phyloP scores from a whole-genome alignment of 2,329 filamentous ascomycete species.

The Fusarium sp. region DNA sequence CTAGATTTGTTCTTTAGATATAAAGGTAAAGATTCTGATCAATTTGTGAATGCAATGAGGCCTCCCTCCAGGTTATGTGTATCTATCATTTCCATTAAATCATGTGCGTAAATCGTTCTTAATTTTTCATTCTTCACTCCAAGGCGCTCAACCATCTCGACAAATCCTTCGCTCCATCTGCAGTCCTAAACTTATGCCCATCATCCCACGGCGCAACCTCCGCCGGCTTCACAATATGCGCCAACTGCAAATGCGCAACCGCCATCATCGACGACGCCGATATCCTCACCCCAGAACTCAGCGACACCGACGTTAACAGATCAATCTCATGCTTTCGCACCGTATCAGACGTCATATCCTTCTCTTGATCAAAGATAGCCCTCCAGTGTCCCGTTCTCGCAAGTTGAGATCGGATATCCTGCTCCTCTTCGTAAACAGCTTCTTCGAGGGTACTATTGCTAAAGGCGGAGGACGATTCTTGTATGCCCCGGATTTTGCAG shows the following conservation, averaged over 20 bases:
- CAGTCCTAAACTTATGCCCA: conserved; percentile 10
- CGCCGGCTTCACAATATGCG: not conserved
- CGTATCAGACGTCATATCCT: not conserved
- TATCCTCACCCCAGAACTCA: conserved; percentile 14
- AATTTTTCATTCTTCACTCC: not conserved
- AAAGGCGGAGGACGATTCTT: not conserved
- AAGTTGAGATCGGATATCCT: not conserved
- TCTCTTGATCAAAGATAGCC: conserved; percentile 8
- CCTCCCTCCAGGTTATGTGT: not conserved
- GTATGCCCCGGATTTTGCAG: conserved; percentile 3
- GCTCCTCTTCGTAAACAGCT: conserved; percentile 4
- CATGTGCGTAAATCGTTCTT: not conserved
- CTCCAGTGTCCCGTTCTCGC: not conserved
- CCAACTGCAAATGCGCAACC: conserved; percentile 12
- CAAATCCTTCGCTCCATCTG: conserved; percentile 3
- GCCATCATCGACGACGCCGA: not conserved
- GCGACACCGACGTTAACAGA: conserved; percentile 2
- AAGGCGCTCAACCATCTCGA: conserved; percentile 17
- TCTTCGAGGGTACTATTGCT: not conserved
- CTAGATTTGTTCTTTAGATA: rapidly evolving
- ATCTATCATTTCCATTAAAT: not conserved
- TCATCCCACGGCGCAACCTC: conserved; percentile 22
- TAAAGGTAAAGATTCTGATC: not conserved
- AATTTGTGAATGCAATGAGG: not conserved
- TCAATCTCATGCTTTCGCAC: conserved; percentile 17